Evolutionary conservation across 495 filamentous ascomycete genomes (phyloP).

Genomic region (Penicillium pulvis): DNA sequence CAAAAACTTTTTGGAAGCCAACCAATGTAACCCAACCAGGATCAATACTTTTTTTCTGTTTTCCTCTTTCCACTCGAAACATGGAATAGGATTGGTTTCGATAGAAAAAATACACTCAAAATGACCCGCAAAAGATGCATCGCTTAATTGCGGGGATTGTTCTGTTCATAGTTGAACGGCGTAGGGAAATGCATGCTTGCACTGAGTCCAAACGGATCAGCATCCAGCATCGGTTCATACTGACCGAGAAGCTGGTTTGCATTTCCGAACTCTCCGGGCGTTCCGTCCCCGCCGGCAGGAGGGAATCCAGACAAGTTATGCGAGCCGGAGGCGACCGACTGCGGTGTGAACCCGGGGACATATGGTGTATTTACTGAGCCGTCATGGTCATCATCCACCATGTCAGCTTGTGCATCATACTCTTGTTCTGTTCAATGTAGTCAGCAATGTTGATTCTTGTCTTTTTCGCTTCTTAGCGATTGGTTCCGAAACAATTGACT

Average conservation of each 20-base stretch:
- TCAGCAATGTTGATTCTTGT: neutral
- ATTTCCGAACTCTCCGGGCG: constrained; percentile 46
- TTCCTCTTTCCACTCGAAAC: neutral
- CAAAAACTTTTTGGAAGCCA: constrained; percentile 26
- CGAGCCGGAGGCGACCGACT: constrained; percentile 45
- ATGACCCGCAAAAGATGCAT: constrained; percentile 1
- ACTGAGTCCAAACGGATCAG: constrained; percentile 86
- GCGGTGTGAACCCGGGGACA: constrained; percentile 56
- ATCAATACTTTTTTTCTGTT: constrained; percentile 12
- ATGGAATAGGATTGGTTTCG: neutral
- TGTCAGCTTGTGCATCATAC: constrained; percentile 94
- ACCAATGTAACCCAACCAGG: constrained; percentile 2
- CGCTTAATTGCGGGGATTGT: constrained; percentile 40
- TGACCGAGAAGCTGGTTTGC: constrained; percentile 73
- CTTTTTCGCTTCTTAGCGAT: neutral
- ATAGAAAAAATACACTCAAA: neutral
- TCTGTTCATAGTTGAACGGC: constrained; percentile 77
- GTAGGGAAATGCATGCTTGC: constrained; percentile 95
- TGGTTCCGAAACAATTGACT: constrained; percentile 42
- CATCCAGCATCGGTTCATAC: constrained; percentile 81
- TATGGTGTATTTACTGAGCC: constrained; percentile 70
- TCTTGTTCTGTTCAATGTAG: constrained; percentile 80
- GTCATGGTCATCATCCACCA: constrained; percentile 83
- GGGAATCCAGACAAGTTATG: constrained; percentile 41
- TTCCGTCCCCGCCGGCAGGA: constrained; percentile 38